Evolutionary conservation across 2,329 filamentous ascomycete species (phyloP).

Genomic region (Apiospora arundinis): DNA sequence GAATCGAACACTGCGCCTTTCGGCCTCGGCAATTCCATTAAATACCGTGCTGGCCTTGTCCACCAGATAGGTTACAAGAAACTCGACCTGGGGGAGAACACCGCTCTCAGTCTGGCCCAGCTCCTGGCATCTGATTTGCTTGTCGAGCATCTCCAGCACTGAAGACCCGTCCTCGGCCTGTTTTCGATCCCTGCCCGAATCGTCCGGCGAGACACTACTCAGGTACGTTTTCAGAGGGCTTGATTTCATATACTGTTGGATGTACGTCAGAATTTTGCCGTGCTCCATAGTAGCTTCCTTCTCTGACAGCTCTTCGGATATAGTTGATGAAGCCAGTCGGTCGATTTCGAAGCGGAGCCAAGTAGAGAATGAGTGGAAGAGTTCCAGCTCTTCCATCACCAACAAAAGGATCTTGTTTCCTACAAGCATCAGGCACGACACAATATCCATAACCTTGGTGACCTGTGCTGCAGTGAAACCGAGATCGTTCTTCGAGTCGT

Average conservation of each 20-base stretch:
- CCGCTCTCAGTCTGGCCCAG: constrained; percentile 53
- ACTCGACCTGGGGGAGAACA: constrained; percentile 66
- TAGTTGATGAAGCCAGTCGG: constrained; percentile 69
- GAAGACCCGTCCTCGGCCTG: constrained; percentile 51
- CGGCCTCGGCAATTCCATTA: constrained; percentile 70
- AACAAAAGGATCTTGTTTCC: constrained; percentile 75
- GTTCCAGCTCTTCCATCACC: constrained; percentile 76
- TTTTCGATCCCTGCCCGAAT: constrained; percentile 54
- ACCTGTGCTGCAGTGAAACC: constrained; percentile 71
- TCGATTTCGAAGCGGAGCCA: constrained; percentile 90
- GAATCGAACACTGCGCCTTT: constrained; percentile 72
- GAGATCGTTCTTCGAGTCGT: constrained; percentile 69
- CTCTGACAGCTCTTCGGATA: constrained; percentile 75
- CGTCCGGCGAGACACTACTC: constrained; percentile 54
- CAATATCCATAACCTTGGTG: constrained; percentile 69
- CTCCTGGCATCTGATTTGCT: constrained; percentile 56
- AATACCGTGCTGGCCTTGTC: constrained; percentile 68
- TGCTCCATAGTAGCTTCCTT: constrained; percentile 80
- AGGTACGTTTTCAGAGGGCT: constrained; percentile 72
- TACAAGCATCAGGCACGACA: constrained; percentile 77
- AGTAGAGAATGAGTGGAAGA: constrained; percentile 78
- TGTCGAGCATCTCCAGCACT: constrained; percentile 55
- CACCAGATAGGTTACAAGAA: constrained; percentile 65
- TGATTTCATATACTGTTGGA: constrained; percentile 70
- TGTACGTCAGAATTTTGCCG: constrained; percentile 76